Evolutionary conservation across 2,329 filamentous ascomycete species (phyloP), one percentile per base, ranked within the genome.

Genomic region (Rutstroemia sp.): DNA sequence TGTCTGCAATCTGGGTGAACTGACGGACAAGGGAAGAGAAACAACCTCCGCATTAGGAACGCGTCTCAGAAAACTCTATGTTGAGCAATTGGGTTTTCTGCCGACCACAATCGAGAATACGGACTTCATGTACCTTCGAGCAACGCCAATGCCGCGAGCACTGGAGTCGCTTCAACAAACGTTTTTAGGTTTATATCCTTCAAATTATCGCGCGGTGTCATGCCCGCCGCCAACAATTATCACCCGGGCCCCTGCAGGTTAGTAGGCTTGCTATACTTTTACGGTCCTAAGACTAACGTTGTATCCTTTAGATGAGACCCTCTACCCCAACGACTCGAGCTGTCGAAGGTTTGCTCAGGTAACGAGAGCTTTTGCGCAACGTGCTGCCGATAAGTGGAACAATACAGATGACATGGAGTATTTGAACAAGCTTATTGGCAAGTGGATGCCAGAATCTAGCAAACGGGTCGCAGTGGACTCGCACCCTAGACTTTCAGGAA

Each of bases 401-500:
- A 73, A 79, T 38, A 82, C 87, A 0, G 78, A 86, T 14, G 89
- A 97, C 58, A 92, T 97, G 85, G 79, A 80, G 34, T 92, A 95
- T 69, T 75, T 96, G 23, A 91, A 87, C 65, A 84, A 81, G 58
- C 73, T 88, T 58, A 83, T 92, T 54, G 84, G 87, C 38, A 90
- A 88, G 70, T 95, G 87, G 83, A 95, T 97, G 88, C 89, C 90
- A 0, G 78, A 83, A 7, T 78, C 78, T 38, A 78, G 76, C 30
- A 80, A 80, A 10, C 78, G 79, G 40, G 84, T 96, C 8, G 88
- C 87, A 25, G 89, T 97, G 8, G 91, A 96, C 70, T 86, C 85
- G 1, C 86, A 86, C 58, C 94, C 94, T 0, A 80, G 92, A 46
- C 77, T 97, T 12, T 91, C 85, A 5, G 94, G 94, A 53, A 87